Base-by-base conservation (phyloP, 352 stramenopile species). In the Thalassiosira allenii region DNA sequence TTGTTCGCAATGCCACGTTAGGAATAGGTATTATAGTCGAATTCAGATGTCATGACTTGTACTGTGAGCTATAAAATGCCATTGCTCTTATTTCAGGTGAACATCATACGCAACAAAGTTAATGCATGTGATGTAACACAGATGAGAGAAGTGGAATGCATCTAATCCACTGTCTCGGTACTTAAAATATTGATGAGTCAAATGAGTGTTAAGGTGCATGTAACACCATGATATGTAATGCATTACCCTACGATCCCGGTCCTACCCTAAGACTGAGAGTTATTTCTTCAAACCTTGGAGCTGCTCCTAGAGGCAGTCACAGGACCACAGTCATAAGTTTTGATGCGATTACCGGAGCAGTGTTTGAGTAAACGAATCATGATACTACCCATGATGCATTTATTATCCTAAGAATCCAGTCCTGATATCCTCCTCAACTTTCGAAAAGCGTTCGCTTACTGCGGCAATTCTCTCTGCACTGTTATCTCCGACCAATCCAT, bases 31-130 rank as follows among this genome's bases (percentile, higher is more conserved):
- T 83, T 83, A 12, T 54, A 83, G 22, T 79, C 68, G 47, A 79
- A 66, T 51, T 33, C 65, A 30, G 64, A 83, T 29, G 79, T 83
- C 9, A 69, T 57, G 37, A 43, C 73, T 20, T 77, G 43, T 75
- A 65, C 87, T 27, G 53, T 77, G 53, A 77, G 11, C 0, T 80
- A 57, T 32, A 89, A 76, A 51, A 84, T 71, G 23, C 84, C 82
- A 44, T 61, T 67, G 37, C 81, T 77, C 30, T 41, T 41, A 23
- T 88, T 65, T 52, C 34, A 49, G 30, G 80, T 14, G 25, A 81
- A 23, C 61, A 84, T 74, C 6, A 75, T 72, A 37, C 72, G 52
- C 40, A 87, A 66, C 22, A 66, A 63, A 69, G 84, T 30, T 34
- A 87, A 79, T 43, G 52, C 51, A 62, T 67, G 41, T 6, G 53